Evolutionary conservation across 805 yeast species (phyloP), one percentile per base, ranked within the genome.

Genomic region (Candida berthetii): DNA sequence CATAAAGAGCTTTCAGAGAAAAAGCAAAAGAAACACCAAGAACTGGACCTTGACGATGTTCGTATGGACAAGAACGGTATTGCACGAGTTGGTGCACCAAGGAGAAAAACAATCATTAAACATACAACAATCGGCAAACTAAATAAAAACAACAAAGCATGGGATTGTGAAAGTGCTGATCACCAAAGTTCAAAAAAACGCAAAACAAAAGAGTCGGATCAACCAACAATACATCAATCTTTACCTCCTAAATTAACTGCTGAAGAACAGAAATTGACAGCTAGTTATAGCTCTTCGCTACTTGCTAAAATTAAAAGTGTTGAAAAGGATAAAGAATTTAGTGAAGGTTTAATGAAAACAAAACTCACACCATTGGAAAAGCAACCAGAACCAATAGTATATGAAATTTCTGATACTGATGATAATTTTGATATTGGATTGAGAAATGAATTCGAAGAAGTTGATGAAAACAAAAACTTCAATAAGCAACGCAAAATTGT

Each of bases 381-480:
- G 4, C n/a, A 27, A 10, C 8, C n/a, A 27, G n/a, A 8, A 13
- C 29, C 13, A 27, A 13, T 27, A 27, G 29, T 27, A 5, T 11
- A 27, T 27, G 29, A 22, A 22, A 22, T 22, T 22, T 8, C 8
- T 8, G 29, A 27, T 27, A 8, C 3, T 31, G 36, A 34, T 20
- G 25, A 19, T 13, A 49, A 14, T 19, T 53, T 3, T 19, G 22
- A 39, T 11, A 9, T 44, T 17, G 44, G 48, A 3, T 34, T 41
- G n/a, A 36, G 28, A 9, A 46, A 50, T 24, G 32, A 43, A 18
- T 41, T 38, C 35, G 52, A 50, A 39, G 46, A 41, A 19, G 17
- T 60, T 31, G 50, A 50, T 25, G 50, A 48, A 37, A 25, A 25
- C 4, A 25, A 39, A 16, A 51, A 56, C 18, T 35, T 37, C 22